Evolutionary conservation across 169 alveolate species (phyloP), one percentile per base, ranked within the genome.

Genomic region (Plasmodium gallinaceum): DNA sequence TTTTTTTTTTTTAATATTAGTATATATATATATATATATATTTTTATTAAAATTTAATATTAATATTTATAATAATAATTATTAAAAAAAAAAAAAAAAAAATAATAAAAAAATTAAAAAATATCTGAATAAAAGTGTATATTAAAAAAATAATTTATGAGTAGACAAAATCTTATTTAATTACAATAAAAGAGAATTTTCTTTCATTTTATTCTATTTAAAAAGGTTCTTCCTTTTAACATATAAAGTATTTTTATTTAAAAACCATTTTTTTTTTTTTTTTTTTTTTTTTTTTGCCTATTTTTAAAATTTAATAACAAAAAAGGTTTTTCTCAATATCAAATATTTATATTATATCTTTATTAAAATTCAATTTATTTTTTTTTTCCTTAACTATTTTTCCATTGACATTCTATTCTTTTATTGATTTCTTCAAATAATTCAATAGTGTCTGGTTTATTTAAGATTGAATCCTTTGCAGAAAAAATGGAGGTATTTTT

Each of bases 401-500:
- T 60, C 60, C 78, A 46, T 18, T 26, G 89, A 10, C 12, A 39
- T 45, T 83, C 91, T 42, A 83, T 69, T 69, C 61, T 66, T 62
- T 51, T 42, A 57, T 54, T 83, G 51, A 83, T 69, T n/a, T 54
- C 37, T 14, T 83, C 86, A 62, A 83, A 83, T 45, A 83, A 24
- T 16, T 68, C 72, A 12, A 83, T 54, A 60, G 68, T 74, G 18
- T 42, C 42, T 48, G 68, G 91, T 1, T 69, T 83, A 7, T 46
- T 83, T 48, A 83, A 42, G 32, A 83, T 83, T 32, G 70, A 83
- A 51, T 68, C 85, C 48, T 69, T 69, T 26, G 91, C 91, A 52
- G 91, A 83, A 54, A 83, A 83, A 22, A 83, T 69, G 14, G 80
- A 51, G 12, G 83, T 83, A 62, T 83, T 83, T 72, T 83, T 83